A percentile compares a stretch with the other conserved stretches of the same genome.
These are phyloP conservation scores for Fusarium solani-melongenae DNA, from an alignment of 2,329 filamentous ascomycete genomes.

Conservation along the genomic window DNA sequence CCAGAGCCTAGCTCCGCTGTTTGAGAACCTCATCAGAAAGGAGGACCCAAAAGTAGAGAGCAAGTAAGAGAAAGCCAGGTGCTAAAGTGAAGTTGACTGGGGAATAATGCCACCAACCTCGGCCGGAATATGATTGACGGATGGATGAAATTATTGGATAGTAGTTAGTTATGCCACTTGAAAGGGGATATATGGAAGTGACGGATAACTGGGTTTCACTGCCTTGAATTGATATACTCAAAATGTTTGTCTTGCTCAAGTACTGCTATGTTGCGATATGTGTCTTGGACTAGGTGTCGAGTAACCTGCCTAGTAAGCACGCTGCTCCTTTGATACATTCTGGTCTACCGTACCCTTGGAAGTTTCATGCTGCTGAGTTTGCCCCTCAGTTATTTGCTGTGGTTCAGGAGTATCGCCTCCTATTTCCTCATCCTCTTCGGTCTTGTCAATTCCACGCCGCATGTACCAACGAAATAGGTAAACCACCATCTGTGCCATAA, in stretches of 20 bases:
- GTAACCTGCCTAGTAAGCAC: not conserved
- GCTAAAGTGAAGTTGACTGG: not conserved
- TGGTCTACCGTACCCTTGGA: not conserved
- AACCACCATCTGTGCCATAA: conserved; percentile 58
- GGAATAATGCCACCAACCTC: not conserved
- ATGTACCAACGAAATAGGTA: conserved; percentile 61
- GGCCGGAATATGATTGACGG: conserved; percentile 7
- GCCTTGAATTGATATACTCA: not conserved
- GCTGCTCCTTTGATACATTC: not conserved
- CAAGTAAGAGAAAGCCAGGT: conserved; percentile 17
- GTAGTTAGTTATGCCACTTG: not conserved
- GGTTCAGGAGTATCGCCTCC: conserved; percentile 2
- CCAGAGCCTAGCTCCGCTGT: conserved; percentile 74
- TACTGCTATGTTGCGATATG: not conserved
- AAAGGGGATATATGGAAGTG: not conserved
- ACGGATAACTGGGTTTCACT: not conserved
- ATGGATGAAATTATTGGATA: not conserved
- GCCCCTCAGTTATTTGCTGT: conserved; percentile 3
- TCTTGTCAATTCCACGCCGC: conserved; percentile 37
- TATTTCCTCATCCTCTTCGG: conserved; percentile 33
- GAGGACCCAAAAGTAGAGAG: conserved; percentile 38
- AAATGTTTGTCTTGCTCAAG: not conserved
- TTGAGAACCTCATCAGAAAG: conserved; percentile 77
- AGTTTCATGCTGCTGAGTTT: not conserved
- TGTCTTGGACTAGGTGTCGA: not conserved